Conservation (phyloP, 2,329 filamentous ascomycete genomes). For the Pseudocercospora musae region DNA sequence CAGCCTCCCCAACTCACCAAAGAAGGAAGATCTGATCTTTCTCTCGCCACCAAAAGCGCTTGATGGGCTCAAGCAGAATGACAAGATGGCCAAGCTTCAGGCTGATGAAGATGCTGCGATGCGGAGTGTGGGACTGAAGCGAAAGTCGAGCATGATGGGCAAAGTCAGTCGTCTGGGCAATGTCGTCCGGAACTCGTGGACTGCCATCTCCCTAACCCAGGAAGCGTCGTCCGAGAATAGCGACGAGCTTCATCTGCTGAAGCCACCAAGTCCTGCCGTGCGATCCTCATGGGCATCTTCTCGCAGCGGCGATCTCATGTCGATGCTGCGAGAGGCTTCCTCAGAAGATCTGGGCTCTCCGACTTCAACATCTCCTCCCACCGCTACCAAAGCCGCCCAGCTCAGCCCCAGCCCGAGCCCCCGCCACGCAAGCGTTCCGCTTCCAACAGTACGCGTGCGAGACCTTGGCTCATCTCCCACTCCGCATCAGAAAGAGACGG, state of each 20-base stretch:
- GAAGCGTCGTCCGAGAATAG: neutral
- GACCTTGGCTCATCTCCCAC: neutral
- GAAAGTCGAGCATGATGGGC: slow-evolving; percentile 15
- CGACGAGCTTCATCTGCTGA: neutral
- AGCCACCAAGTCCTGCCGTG: neutral
- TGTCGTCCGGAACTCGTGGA: slow-evolving; percentile 13
- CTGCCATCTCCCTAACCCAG: neutral
- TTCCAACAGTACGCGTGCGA: slow-evolving; percentile 4
- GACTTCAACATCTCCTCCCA: neutral
- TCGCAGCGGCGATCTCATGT: slow-evolving; percentile 9
- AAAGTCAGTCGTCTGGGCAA: slow-evolving; percentile 12
- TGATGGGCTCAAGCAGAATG: slow-evolving; percentile 23
- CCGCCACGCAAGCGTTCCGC: slow-evolving; percentile 9
- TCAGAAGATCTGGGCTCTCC: slow-evolving; percentile 4
- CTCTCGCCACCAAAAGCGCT: slow-evolving; percentile 28
- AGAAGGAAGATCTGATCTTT: slow-evolving; percentile 19
- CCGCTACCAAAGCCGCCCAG: slow-evolving; percentile 7
- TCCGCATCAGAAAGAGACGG: neutral
- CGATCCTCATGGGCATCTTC: neutral
- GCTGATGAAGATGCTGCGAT: slow-evolving; percentile 18
- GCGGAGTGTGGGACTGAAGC: slow-evolving; percentile 17
- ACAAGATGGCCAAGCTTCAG: slow-evolving; percentile 5
- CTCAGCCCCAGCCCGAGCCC: slow-evolving; percentile 8
- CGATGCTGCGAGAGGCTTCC: slow-evolving; percentile 18
- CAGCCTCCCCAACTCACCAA: neutral